Evolutionary conservation across 352 stramenopile species (phyloP), one percentile per base, ranked within the genome.

Genomic region (Phytophthora sp.): DNA sequence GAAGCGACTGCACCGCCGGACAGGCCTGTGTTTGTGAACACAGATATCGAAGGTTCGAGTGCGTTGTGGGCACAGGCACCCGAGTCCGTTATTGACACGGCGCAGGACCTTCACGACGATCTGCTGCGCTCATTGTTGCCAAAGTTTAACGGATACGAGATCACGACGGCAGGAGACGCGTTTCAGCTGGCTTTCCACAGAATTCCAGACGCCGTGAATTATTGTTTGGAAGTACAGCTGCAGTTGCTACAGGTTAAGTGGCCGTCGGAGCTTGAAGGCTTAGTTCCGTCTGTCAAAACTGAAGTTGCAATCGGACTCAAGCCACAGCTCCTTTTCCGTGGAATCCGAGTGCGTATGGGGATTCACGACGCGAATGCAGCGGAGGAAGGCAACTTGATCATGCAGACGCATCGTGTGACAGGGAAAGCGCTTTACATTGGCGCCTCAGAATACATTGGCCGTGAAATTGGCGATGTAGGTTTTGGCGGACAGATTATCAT

Each of bases 11-110:
- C 62, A 1, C 66, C 79, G 1, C 77, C 75, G 18, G 69, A 53
- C 23, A 69, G 71, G 10, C 85, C 85, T 0, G 76, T 92, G 18
- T 94, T 94, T 39, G 83, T 94, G 23, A 82, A 80, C 30, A 94
- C 85, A 2, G 85, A 94, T 31, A 94, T 94, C 44, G 85, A 94
- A 51, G 77, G 76, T 6, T 91, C 81, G 5, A 94, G 83, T 57
- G 79, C 79, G 4, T 31, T 94, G 28, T 94, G 85, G 85, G 82
- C 72, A 0, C 68, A 75, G n/a, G 76, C 71, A 0, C 76, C 72
- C 1, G 67, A 84, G 37, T 43, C 73, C 15, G 65, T 89, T 4
- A 89, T 93, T n/a, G 74, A 88, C 31, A 69, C 66, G 5, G 81
- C 81, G 1, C 76, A 87, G 43, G 74, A 84, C 26, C 51, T 88